These are phyloP conservation scores for Aspergillus bridgeri DNA, from an alignment of 495 filamentous ascomycete genomes.

Conservation along the genomic window DNA sequence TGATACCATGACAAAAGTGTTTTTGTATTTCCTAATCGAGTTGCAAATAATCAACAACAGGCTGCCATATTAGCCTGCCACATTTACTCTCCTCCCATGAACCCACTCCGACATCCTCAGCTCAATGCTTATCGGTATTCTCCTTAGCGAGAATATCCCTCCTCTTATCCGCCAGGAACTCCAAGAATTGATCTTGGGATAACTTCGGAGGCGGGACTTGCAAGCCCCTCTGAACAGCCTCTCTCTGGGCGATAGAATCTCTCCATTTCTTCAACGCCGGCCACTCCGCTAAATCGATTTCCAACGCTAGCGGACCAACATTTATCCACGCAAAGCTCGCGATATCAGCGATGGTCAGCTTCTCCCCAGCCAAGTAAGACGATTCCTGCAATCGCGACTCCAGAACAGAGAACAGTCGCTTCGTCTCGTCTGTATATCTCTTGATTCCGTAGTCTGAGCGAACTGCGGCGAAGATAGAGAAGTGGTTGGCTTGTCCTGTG, in stretches of 20 bases:
- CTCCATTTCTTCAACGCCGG: conserved; percentile 33
- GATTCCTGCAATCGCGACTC: conserved; percentile 40
- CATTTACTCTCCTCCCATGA: no score
- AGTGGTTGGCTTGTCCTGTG: conserved; percentile 42
- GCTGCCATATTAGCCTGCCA: no score
- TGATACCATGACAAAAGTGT: not conserved
- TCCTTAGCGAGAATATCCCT: conserved; percentile 27
- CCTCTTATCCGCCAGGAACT: conserved; percentile 25
- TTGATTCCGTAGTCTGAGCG: conserved; percentile 43
- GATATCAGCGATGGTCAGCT: conserved; percentile 44
- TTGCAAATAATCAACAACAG: not conserved
- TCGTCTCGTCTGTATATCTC: conserved; percentile 37
- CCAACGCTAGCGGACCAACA: conserved; percentile 16
- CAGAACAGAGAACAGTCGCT: conserved; percentile 39
- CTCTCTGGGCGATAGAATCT: conserved; percentile 28
- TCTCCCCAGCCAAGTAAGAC: conserved; percentile 38
- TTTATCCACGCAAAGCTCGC: conserved; percentile 37
- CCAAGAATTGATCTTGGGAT: conserved; percentile 27
- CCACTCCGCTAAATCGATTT: conserved; percentile 36
- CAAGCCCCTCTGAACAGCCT: conserved; percentile 30
- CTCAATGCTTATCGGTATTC: conserved; percentile 29
- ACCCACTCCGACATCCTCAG: not conserved
- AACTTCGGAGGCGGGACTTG: conserved; percentile 20
- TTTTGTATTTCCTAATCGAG: not conserved
- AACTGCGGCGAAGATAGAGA: conserved; percentile 32